Evolutionary conservation across 2,329 filamentous ascomycete species (phyloP), one percentile per base, ranked within the genome.

Genomic region (Trichoderma arundinaceum): DNA sequence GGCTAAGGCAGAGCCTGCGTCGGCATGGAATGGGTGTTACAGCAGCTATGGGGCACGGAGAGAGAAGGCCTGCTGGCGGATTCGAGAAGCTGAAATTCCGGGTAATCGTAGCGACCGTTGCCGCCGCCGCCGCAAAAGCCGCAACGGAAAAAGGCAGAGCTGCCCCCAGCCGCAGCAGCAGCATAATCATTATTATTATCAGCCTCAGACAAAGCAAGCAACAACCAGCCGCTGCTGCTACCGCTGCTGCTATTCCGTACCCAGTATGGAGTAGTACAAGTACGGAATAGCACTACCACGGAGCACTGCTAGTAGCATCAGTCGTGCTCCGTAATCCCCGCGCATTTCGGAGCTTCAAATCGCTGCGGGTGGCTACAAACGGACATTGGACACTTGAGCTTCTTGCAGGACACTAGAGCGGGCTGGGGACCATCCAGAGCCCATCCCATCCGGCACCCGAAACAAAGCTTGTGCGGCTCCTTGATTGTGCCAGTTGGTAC

Each of bases 351-450:
- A 35, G 58, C 38, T 43, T 19, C 38, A 41, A 12, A 52, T n/a
- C 17, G 38, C 58, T 52, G 58, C 58, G 35, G 9, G 46, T 62
- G 58, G 58, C 58, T 52, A 33, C 35, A 62, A 62, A 19, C 46
- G 58, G 58, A 62, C 12, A 43, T 53, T 52, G 51, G 59, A 43
- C 59, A 53, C 59, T 51, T 22, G 59, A 62, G 59, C 49, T 53
- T 52, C 44, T 22, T 54, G 49, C 56, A 39, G 54, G 9, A 32
- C 53, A 56, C 35, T 35, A 60, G 57, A 35, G 43, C 33, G 4
- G 46, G 19, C 19, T 28, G 35, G 51, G 33, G 17, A 52, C 38
- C 32, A 52, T 39, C 28, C 58, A 28, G 39, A 44, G 35, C 17
- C 44, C 49, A 51, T 41, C 32, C 48, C 32, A 62, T 53, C 59